Percentiles rank a stretch among this genome's conserved stretches.
phyloP scores from a whole-genome alignment of 1,284 basidiomycete species.

The Schizophyllum amplum region DNA sequence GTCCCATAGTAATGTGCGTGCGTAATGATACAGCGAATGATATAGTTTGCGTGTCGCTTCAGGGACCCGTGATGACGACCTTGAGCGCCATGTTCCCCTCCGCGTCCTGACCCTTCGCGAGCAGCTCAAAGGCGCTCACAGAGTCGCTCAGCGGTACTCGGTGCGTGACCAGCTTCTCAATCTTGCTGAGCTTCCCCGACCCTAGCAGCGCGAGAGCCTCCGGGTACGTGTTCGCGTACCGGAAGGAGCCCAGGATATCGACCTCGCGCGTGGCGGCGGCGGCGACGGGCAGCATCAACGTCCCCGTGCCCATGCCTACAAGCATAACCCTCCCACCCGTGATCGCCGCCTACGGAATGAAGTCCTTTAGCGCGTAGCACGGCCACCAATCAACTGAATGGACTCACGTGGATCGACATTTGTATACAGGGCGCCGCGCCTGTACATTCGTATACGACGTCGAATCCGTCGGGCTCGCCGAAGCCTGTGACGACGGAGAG shows the following conservation, averaged over 20 bases:
- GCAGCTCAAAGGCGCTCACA: slow-evolving; percentile 70
- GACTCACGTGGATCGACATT: slow-evolving; percentile 74
- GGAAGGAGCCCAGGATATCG: slow-evolving; percentile 89
- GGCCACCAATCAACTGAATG: slow-evolving; percentile 9
- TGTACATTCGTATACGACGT: slow-evolving; percentile 91
- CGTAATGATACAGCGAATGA: background rate
- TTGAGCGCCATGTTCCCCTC: slow-evolving; percentile 79
- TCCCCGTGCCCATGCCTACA: slow-evolving; percentile 91
- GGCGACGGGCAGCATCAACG: slow-evolving; percentile 76
- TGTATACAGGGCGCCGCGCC: slow-evolving; percentile 89
- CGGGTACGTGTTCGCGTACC: slow-evolving; percentile 84
- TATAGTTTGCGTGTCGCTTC: background rate
- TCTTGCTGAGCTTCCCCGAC: slow-evolving; percentile 51
- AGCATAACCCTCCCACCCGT: slow-evolving; percentile 87
- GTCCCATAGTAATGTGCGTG: too few relatives aligned
- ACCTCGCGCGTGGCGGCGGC: slow-evolving; percentile 84
- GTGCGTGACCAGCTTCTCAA: slow-evolving; percentile 78
- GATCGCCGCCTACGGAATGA: slow-evolving; percentile 52
- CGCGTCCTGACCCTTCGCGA: slow-evolving; percentile 70
- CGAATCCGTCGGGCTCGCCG: slow-evolving; percentile 71
- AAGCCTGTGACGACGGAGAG: slow-evolving; percentile 48
- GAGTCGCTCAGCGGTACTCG: slow-evolving; percentile 62
- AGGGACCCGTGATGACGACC: slow-evolving; percentile 51
- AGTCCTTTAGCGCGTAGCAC: slow-evolving; percentile 1
- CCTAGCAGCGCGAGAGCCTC: slow-evolving; percentile 74